phyloP scores from a whole-genome alignment of 73 alveolate species.

The Paramecium primaurelia region DNA sequence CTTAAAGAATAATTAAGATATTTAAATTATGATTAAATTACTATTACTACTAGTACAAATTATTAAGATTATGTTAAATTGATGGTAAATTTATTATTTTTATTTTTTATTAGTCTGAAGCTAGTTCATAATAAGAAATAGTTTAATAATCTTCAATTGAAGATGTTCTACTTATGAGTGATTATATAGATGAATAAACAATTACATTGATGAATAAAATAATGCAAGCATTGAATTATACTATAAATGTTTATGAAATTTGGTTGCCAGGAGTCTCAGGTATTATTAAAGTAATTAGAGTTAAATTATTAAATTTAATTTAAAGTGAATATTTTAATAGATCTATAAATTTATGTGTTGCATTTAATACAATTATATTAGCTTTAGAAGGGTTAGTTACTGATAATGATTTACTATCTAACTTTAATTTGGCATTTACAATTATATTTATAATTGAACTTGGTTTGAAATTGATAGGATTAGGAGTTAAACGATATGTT shows the following conservation, averaged over 20 bases:
- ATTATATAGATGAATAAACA: not conserved
- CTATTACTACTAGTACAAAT: not conserved
- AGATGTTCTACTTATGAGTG: not conserved
- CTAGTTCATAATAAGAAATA: not conserved
- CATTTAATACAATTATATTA: conserved; percentile 75
- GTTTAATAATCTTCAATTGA: not conserved
- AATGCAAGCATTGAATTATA: conserved; percentile 27
- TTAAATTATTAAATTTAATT: not conserved
- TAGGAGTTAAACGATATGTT: conserved; percentile 72
- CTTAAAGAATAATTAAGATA: not conserved
- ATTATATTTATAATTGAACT: conserved; percentile 74
- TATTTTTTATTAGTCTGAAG: not conserved
- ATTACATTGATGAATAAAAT: not conserved
- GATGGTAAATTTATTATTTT: not conserved
- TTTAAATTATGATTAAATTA: not conserved
- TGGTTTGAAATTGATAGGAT: conserved; percentile 72
- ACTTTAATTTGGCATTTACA: conserved; percentile 75
- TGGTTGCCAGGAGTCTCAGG: conserved; percentile 55
- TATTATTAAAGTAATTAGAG: not conserved
- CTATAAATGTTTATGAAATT: not conserved
- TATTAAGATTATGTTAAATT: not conserved
- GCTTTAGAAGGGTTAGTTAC: conserved; percentile 78
- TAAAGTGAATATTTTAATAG: not conserved
- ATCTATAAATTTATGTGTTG: conserved; percentile 71
- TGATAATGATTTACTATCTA: conserved; percentile 58